Conservation (phyloP, 208 protist species). For the Herpetomonas samuelpessoai region DNA sequence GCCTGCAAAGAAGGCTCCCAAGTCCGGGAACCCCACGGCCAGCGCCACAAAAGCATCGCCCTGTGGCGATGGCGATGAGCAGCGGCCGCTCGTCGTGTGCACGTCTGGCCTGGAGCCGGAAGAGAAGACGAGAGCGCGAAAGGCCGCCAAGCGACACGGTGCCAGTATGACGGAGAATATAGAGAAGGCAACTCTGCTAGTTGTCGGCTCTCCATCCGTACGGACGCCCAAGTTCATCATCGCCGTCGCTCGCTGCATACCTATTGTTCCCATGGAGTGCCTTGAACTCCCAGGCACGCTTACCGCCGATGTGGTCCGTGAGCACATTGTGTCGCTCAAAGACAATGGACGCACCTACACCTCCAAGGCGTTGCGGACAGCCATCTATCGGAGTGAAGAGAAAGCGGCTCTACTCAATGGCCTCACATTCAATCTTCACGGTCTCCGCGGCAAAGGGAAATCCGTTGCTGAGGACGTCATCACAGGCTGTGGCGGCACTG, state of each 20-base stretch:
- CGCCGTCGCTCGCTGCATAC: slow-evolving; percentile 70
- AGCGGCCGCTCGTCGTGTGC: slow-evolving; percentile 32
- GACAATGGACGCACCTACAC: slow-evolving; percentile 55
- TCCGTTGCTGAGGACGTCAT: slow-evolving; percentile 68
- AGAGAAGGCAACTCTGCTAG: slow-evolving; percentile 46
- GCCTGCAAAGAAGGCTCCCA: background rate
- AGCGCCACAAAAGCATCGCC: background rate
- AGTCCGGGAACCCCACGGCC: background rate
- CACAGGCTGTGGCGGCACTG: slow-evolving; percentile 50
- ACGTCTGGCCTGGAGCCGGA: slow-evolving; percentile 66
- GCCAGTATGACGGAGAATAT: slow-evolving; percentile 55
- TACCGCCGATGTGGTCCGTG: slow-evolving; percentile 9
- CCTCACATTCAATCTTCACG: slow-evolving; percentile 32
- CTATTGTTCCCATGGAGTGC: slow-evolving; percentile 51
- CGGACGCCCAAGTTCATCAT: slow-evolving; percentile 89
- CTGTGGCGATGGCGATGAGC: background rate
- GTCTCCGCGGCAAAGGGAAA: slow-evolving; percentile 34
- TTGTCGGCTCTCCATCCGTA: slow-evolving; percentile 51
- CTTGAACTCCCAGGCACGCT: slow-evolving; percentile 28
- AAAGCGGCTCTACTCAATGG: slow-evolving; percentile 39
- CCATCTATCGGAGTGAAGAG: slow-evolving; percentile 36
- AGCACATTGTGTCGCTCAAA: slow-evolving; percentile 40
- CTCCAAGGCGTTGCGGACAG: slow-evolving; percentile 28
- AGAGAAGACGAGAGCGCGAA: slow-evolving; percentile 26
- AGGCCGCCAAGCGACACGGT: slow-evolving; percentile 34